Conservation (phyloP, 1,284 basidiomycete species). For the Porphyrellus sp. region DNA sequence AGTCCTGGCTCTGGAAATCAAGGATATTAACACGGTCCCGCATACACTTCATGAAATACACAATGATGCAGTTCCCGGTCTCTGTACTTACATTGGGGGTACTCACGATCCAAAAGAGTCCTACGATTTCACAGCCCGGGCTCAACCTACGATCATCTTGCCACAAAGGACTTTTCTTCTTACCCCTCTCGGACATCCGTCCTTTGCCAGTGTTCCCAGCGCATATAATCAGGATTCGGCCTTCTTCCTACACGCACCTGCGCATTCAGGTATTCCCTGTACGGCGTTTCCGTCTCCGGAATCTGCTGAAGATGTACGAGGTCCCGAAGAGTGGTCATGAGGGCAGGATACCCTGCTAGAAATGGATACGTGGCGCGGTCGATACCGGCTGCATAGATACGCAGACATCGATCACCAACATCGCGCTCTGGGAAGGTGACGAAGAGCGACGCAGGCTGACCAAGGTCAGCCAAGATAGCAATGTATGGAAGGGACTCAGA, state of each 20-base stretch:
- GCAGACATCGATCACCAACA: neutral
- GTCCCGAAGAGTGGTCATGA: neutral
- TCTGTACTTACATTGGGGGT: no score
- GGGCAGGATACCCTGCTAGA: neutral
- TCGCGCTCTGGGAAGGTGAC: neutral
- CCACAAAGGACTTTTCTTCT: no score
- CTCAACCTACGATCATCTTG: no score
- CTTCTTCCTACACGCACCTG: neutral
- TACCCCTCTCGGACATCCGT: neutral
- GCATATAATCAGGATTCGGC: constrained; percentile 2
- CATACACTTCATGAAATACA: no score
- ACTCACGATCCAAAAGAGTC: no score
- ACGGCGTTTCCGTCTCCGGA: neutral
- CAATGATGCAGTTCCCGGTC: no score
- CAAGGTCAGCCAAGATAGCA: constrained; percentile 14
- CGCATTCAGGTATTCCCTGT: neutral
- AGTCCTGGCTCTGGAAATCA: no score
- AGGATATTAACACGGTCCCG: no score
- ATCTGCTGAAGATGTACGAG: neutral
- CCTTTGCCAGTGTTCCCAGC: neutral
- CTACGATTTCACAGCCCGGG: no score
- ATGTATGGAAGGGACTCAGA: neutral
- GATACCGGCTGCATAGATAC: constrained; percentile 8
- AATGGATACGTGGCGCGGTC: constrained; percentile 4
- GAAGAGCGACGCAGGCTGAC: neutral